phyloP scores from a whole-genome alignment of 148 eudicot genomes.

The Rhododendron henanense region DNA sequence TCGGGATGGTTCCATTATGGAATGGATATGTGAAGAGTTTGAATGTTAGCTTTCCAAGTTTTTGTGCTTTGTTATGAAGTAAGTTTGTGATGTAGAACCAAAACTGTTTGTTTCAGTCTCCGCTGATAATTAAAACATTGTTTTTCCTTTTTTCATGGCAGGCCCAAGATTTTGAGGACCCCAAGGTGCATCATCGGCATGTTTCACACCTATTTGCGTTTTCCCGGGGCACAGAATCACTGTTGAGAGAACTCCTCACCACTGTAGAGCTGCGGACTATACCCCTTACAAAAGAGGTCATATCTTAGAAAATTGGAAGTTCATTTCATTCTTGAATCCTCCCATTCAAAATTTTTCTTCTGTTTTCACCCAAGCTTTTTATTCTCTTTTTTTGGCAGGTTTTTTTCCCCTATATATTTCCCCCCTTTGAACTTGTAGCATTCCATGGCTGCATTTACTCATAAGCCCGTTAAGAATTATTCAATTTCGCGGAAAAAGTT shows the following conservation, averaged over 20 bases:
- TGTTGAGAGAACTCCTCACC: conserved; percentile 49
- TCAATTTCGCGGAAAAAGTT: not conserved
- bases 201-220: conserved; percentile 72
- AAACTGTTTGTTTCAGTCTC: not conserved
- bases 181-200: conserved; percentile 69
- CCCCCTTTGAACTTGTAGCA: not conserved
- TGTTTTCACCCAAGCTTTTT: not conserved
- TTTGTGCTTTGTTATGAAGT: not conserved
- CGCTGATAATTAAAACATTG: not conserved
- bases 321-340: not conserved
- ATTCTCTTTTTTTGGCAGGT: not conserved
- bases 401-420: not conserved
- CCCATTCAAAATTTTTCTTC: not conserved
- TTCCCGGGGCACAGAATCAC: conserved; percentile 79
- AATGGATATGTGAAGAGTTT: conserved; percentile 44
- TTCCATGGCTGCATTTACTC: not conserved
- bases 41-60: not conserved
- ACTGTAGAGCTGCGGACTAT: too few relatives aligned
- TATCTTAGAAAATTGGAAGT: not conserved
- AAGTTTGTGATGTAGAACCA: not conserved
- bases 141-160: conserved; percentile 2
- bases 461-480: not conserved
- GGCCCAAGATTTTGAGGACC: conserved; percentile 70
- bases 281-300: conserved; percentile 61
- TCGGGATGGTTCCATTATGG: conserved; percentile 70